phyloP scores from a whole-genome alignment of 75 land plant species.

The Pinus taeda region DNA sequence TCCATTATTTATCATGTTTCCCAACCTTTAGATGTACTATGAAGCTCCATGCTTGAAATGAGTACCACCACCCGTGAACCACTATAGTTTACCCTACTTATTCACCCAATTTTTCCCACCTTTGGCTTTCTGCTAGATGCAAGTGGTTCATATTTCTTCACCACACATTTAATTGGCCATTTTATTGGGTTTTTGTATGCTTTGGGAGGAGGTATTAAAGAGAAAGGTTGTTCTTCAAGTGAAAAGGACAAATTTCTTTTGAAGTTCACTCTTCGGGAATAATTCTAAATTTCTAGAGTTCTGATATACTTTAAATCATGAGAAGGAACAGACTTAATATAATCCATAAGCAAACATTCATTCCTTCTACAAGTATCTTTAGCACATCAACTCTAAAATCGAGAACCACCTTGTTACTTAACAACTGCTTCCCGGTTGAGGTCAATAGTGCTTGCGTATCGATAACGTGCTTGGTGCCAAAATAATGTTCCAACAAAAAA shows the following conservation, averaged over 20 bases:
- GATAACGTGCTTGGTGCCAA: too few relatives aligned
- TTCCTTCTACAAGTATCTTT: constrained; percentile 40
- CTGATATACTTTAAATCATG: constrained; percentile 50
- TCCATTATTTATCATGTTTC: constrained; percentile 69
- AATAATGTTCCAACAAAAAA: too few relatives aligned
- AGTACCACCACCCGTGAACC: constrained; percentile 95
- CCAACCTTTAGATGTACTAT: constrained; percentile 82
- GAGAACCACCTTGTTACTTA: constrained; percentile 50
- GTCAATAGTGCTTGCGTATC: too few relatives aligned
- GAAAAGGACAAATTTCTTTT: constrained; percentile 78
- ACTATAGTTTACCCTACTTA: constrained; percentile 63
- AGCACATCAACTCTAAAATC: constrained; percentile 31
- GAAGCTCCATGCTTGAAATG: constrained; percentile 90
- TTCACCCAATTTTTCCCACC: constrained; percentile 98
- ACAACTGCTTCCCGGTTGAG: constrained; percentile 9
- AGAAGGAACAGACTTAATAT: constrained; percentile 76
- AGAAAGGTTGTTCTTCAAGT: constrained; percentile 54
- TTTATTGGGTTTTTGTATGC: constrained; percentile 71
- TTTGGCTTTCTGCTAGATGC: constrained; percentile 76
- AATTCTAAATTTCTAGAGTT: constrained; percentile 28
- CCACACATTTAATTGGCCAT: constrained; percentile 87
- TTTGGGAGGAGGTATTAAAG: constrained; percentile 75
- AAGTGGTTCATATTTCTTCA: constrained; percentile 83
- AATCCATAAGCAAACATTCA: constrained; percentile 63
- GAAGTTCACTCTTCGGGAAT: constrained; percentile 51